A percentile compares a stretch with the other conserved stretches of the same genome.
These are phyloP conservation scores for Hypoxylon sp. DNA, from an alignment of 2,329 filamentous ascomycete species.

Conservation along the genomic window DNA sequence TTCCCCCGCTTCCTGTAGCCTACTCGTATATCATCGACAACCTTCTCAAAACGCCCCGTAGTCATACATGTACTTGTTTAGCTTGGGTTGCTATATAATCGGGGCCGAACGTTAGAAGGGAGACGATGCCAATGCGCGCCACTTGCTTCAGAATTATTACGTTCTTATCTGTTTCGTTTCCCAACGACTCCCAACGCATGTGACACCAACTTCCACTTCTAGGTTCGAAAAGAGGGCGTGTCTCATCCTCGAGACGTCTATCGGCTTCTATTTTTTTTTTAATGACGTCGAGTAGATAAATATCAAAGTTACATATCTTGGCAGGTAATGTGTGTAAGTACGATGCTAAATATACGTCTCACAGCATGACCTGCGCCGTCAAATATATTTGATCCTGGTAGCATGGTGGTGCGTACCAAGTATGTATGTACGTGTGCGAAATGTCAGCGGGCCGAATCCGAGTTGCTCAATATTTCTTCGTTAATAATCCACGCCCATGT, in stretches of 20 bases:
- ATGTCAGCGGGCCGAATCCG: slow-evolving; percentile 24
- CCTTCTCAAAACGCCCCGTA: not conserved
- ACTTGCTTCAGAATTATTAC: slow-evolving; percentile 33
- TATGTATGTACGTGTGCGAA: not conserved
- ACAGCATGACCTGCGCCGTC: slow-evolving; percentile 3
- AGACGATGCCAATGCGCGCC: slow-evolving; percentile 5
- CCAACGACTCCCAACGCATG: slow-evolving; percentile 21
- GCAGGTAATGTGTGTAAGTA: not conserved
- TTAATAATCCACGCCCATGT: not conserved
- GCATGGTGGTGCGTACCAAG: slow-evolving; percentile 1
- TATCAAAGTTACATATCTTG: slow-evolving; percentile 2
- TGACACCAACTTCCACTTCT: slow-evolving; percentile 16
- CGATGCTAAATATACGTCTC: slow-evolving; percentile 8
- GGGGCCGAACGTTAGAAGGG: slow-evolving; percentile 14
- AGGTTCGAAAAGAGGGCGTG: slow-evolving; percentile 8
- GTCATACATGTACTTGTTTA: not conserved
- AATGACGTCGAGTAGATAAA: slow-evolving; percentile 8
- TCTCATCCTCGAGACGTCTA: slow-evolving; percentile 25
- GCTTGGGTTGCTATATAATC: slow-evolving; percentile 2
- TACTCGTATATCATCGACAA: not conserved
- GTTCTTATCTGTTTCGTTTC: slow-evolving; percentile 27
- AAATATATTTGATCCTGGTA: slow-evolving; percentile 2
- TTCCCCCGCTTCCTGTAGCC: not conserved
- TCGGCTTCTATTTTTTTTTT: slow-evolving; percentile 27
- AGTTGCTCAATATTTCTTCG: not conserved